Evolutionary conservation across 306 rosid genomes (phyloP), one percentile per base, ranked within the genome.

Genomic region (Prunus salicina): DNA sequence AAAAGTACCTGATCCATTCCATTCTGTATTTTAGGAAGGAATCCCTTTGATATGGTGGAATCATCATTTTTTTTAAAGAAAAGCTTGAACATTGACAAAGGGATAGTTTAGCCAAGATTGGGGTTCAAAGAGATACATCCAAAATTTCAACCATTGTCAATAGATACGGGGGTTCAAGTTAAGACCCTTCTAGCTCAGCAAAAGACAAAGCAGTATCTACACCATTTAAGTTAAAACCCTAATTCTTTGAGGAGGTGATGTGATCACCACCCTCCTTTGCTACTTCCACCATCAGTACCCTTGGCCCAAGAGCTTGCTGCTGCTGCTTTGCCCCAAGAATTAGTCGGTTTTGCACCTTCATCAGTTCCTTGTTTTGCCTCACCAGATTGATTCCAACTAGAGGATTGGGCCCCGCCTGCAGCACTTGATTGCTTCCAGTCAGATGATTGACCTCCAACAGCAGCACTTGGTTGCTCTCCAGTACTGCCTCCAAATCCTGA

Each of bases 1-100:
- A 34, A 43, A 9, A 9, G 60, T 84, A 95, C 98, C 97, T 83
- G 97, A 86, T 46, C 87, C 87, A 81, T 87, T 92, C 98, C 97
- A 95, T 46, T 95, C 95, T 69, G 91, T 20, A 81, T 75, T 80
- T 68, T 72, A 89, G 7, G 90, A 74, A 83, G 96, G 78, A 84
- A 87, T 74, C 60, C 79, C 90, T 79, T 43, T 32, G 96, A 69
- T 83, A 60, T 53, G 95, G 96, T 32, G 38, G 38, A 32, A 5
- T 32, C 38, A 32, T 32, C 38, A 32, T 32, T 1, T 32, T 32
- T 32, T 32, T 16, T 8, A 16, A 16, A 51, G 38, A 32, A 32
- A 32, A 32, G 38, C 41, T 34, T 6, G 41, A 34, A 34, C 51
- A 15, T 10, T 10, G 12, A 47, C 38, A 32, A 32, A 32, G 7